Conservation (phyloP, 768 basidiomycete genomes). For the Clavaria fumosa region DNA sequence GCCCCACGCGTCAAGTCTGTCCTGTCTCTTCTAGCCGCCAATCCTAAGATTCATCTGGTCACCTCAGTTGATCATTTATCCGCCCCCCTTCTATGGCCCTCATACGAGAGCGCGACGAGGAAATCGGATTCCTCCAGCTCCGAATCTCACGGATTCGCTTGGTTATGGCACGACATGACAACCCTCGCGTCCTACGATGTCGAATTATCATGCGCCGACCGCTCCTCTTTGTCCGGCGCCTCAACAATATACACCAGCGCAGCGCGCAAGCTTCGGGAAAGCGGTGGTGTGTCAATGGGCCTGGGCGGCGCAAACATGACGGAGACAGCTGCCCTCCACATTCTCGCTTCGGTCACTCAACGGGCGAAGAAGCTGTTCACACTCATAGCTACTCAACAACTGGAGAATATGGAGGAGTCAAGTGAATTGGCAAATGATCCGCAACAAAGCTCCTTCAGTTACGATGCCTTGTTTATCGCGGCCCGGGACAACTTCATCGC, state of each 20-base stretch:
- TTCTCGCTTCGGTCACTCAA: slow-evolving; percentile 75
- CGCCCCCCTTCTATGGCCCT: slow-evolving; percentile 70
- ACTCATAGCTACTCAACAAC: slow-evolving; percentile 52
- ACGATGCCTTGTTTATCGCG: slow-evolving; percentile 53
- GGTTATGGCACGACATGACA: slow-evolving; percentile 84
- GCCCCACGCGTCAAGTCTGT: slow-evolving; percentile 43
- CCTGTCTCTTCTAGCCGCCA: slow-evolving; percentile 58
- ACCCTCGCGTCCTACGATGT: slow-evolving; percentile 72
- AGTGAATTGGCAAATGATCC: slow-evolving; percentile 22
- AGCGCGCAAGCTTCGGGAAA: slow-evolving; percentile 14
- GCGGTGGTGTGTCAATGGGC: slow-evolving; percentile 11
- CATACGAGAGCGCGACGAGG: slow-evolving; percentile 43
- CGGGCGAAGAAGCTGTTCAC: slow-evolving; percentile 75
- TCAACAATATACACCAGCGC: slow-evolving; percentile 3
- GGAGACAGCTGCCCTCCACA: slow-evolving; percentile 64
- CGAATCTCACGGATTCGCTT: slow-evolving; percentile 38
- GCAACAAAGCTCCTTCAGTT: slow-evolving; percentile 41
- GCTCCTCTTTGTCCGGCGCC: slow-evolving; percentile 44
- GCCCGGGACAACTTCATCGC: slow-evolving; percentile 81
- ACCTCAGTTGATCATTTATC: slow-evolving; percentile 83
- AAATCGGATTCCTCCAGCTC: slow-evolving; percentile 21
- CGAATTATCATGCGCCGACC: slow-evolving; percentile 56
- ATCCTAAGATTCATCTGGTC: slow-evolving; percentile 63
- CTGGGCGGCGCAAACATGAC: slow-evolving; percentile 37
- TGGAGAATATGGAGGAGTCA: slow-evolving; percentile 37